These are phyloP conservation scores for Exophiala sideris DNA, from an alignment of 2,329 filamentous ascomycete species.

Conservation along the genomic window DNA sequence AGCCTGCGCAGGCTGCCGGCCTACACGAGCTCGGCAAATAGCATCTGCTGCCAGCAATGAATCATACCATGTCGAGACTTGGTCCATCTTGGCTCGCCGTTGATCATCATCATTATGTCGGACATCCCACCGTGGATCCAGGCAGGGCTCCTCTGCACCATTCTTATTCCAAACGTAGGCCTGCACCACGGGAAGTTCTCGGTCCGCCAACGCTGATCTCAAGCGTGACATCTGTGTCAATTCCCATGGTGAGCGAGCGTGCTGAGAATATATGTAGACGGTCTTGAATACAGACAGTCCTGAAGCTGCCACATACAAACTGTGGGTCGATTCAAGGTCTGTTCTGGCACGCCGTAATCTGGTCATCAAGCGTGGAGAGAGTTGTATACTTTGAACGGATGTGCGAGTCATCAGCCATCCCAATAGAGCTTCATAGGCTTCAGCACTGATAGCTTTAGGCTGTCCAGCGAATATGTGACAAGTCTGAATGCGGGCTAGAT, in stretches of 20 bases:
- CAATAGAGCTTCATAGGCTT: constrained; percentile 22
- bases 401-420: constrained; percentile 20
- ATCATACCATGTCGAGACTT: constrained; percentile 9
- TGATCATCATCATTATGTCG: constrained; percentile 7
- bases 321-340: background rate
- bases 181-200: constrained; percentile 6
- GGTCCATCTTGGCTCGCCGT: constrained; percentile 1
- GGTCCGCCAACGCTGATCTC: background rate
- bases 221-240: constrained; percentile 6
- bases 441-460: constrained; percentile 15
- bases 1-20: too few relatives aligned
- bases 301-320: background rate
- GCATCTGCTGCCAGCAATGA: background rate
- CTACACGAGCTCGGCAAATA: background rate
- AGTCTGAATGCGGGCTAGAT: constrained; percentile 11
- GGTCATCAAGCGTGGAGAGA: constrained; percentile 18
- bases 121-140: constrained; percentile 21
- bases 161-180: constrained; percentile 1
- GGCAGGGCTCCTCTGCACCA: constrained; percentile 2
- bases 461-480: constrained; percentile 18
- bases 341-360: constrained; percentile 13
- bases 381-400: constrained; percentile 7
- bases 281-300: constrained; percentile 3
- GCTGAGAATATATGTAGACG: constrained; percentile 9
- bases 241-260: constrained; percentile 9